Conservation (phyloP, 805 yeast species). For the Middelhovenomyces tepae region DNA sequence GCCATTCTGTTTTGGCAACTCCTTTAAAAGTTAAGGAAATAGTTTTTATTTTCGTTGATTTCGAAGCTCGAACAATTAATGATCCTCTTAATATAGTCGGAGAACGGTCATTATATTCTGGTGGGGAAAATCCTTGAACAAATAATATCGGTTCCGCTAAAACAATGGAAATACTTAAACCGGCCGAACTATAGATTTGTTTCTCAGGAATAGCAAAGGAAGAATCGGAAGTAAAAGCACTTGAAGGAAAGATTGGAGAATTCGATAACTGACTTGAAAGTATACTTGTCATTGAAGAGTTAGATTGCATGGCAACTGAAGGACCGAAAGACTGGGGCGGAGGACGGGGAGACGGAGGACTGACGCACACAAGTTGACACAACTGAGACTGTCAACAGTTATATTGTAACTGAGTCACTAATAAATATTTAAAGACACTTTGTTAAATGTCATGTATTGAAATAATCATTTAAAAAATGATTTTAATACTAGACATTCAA, state of each 20-base stretch:
- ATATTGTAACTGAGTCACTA: too few species aligned
- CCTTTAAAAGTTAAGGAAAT: slow-evolving; percentile 61
- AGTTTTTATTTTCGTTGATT: slow-evolving; percentile 61
- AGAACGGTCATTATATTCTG: slow-evolving; percentile 56
- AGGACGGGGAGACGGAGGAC: too few species aligned
- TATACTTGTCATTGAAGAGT: too few species aligned
- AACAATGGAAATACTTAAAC: slow-evolving; percentile 61
- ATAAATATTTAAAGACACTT: too few species aligned
- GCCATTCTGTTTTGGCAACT: slow-evolving; percentile 80
- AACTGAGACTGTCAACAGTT: too few species aligned
- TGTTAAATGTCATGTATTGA: too few species aligned
- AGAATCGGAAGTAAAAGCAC: slow-evolving; percentile 2
- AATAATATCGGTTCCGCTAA: slow-evolving; percentile 75
- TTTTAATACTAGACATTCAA: too few species aligned
- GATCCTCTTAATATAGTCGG: slow-evolving; percentile 81
- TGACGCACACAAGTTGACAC: too few species aligned
- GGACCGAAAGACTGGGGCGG: too few species aligned
- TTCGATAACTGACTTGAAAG: too few species aligned
- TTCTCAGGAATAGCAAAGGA: slow-evolving; percentile 15
- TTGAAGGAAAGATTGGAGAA: slow-evolving; percentile 2
- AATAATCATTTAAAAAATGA: too few species aligned
- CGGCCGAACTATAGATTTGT: slow-evolving; percentile 53
- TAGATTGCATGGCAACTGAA: too few species aligned
- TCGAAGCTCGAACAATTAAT: slow-evolving; percentile 56
- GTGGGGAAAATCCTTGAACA: slow-evolving; percentile 68